Evolutionary conservation across 202 grass and related monocot species (phyloP).

Genomic region (Cymbopogon flexuosus): DNA sequence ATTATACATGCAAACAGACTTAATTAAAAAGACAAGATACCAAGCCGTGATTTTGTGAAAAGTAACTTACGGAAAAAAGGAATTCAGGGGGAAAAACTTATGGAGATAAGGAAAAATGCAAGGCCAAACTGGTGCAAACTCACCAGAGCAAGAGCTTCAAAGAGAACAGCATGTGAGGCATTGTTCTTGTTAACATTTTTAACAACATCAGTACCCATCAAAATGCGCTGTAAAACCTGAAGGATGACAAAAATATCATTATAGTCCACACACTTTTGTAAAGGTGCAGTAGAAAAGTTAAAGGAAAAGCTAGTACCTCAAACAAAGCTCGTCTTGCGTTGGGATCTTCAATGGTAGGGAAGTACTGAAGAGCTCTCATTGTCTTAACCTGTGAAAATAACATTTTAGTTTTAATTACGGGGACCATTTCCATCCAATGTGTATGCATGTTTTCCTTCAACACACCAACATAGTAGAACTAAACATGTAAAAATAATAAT

Average conservation of each 20-base stretch:
- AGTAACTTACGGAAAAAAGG: background rate
- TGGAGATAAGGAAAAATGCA: conserved; percentile 24
- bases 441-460: conserved; percentile 16
- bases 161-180: conserved; percentile 97
- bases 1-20: background rate
- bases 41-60: background rate
- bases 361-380: conserved; percentile 99
- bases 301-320: conserved; percentile 48
- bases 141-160: conserved; percentile 97
- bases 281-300: conserved; percentile 13
- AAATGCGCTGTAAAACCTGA: conserved; percentile 96
- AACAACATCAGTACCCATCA: conserved; percentile 98
- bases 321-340: conserved; percentile 86
- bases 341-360: conserved; percentile 89
- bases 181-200: conserved; percentile 99
- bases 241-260: conserved; percentile 35
- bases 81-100: no score
- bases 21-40: background rate
- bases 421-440: conserved; percentile 2
- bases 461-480: background rate
- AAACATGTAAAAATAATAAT: background rate
- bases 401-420: background rate
- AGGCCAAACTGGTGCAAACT: conserved; percentile 5
- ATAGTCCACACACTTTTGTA: conserved; percentile 16
- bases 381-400: conserved; percentile 77